Conservation (phyloP, 495 filamentous ascomycete species). For the Penicillium robsamsonii region DNA sequence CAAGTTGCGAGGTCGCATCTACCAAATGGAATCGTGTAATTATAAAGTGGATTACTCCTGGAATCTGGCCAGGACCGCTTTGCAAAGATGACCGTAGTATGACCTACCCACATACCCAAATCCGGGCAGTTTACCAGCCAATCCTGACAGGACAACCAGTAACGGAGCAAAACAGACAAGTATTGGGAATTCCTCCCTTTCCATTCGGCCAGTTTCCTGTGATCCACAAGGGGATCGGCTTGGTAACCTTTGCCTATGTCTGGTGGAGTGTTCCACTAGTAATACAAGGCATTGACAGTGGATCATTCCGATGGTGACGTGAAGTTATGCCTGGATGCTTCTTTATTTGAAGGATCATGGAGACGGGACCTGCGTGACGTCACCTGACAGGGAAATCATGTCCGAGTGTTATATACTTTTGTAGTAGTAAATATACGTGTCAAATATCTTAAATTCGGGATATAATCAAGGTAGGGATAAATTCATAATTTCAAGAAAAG, state of each 20-base stretch:
- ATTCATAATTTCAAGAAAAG: neutral
- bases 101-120: neutral
- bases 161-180: neutral
- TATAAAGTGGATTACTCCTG: neutral
- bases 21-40: neutral
- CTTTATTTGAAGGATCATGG: neutral
- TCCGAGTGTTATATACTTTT: neutral
- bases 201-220: conserved; percentile 5
- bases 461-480: neutral
- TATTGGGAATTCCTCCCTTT: conserved; percentile 9
- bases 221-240: neutral
- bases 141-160: conserved; percentile 11
- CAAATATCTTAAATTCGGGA: neutral
- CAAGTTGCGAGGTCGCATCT: neutral
- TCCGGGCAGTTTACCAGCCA: neutral
- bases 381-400: conserved; percentile 4
- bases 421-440: neutral
- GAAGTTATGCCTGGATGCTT: neutral
- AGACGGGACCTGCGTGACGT: conserved; percentile 15
- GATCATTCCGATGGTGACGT: conserved; percentile 6
- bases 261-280: neutral
- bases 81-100: conserved; percentile 2
- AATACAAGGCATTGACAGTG: neutral
- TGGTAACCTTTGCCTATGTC: neutral
- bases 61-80: neutral